These are phyloP conservation scores for Wolfiporia cocos DNA, from an alignment of 1,284 basidiomycete species.

Conservation along the genomic window DNA sequence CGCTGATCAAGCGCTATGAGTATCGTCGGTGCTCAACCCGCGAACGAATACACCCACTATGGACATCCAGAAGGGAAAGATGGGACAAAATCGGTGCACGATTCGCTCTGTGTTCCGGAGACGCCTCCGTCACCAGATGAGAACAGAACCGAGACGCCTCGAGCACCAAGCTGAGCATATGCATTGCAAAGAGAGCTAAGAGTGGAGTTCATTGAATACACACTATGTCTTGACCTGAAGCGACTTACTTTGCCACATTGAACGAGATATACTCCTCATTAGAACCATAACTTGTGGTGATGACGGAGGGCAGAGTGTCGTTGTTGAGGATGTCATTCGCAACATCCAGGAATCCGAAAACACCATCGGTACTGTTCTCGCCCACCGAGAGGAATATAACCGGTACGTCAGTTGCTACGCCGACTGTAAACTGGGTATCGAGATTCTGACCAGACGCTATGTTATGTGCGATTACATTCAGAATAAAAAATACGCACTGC, in stretches of 20 bases:
- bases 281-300: slow-evolving; percentile 37
- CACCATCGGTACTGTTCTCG: slow-evolving; percentile 19
- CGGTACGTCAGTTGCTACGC: slow-evolving; percentile 30
- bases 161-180: slow-evolving; percentile 57
- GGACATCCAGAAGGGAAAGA: slow-evolving; percentile 62
- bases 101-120: slow-evolving; percentile 48
- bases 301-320: slow-evolving; percentile 38
- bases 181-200: slow-evolving; percentile 40
- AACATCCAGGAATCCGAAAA: slow-evolving; percentile 20
- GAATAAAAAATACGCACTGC: slow-evolving; percentile 11
- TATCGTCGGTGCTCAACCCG: slow-evolving; percentile 12
- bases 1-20: slow-evolving; percentile 34
- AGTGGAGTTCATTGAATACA: background rate
- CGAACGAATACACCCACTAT: slow-evolving; percentile 36
- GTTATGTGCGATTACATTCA: background rate
- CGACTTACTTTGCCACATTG: slow-evolving; percentile 50
- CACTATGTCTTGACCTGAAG: too few relatives aligned
- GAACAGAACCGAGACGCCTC: slow-evolving; percentile 59
- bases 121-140: slow-evolving; percentile 66
- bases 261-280: slow-evolving; percentile 19
- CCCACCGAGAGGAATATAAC: slow-evolving; percentile 40
- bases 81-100: slow-evolving; percentile 52
- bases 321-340: slow-evolving; percentile 24
- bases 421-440: slow-evolving; percentile 60
- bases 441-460: slow-evolving; percentile 30